These are phyloP conservation scores for barrel medic (Medicago truncatula) DNA, from an alignment of 306 rosid species.

Conservation along the genomic window DNA sequence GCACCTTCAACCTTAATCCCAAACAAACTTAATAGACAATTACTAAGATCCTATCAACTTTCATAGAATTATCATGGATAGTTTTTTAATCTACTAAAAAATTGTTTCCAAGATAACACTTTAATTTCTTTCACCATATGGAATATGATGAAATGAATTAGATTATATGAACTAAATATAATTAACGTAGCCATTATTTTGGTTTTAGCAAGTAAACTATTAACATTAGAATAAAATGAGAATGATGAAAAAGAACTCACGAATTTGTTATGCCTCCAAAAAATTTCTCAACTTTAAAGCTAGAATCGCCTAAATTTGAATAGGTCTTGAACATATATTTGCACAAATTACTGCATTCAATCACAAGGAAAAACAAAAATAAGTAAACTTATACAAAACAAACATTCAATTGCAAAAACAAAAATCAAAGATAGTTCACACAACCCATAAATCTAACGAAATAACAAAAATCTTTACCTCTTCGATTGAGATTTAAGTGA, in stretches of 20 bases:
- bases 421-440: not conserved
- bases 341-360: constrained; percentile 64
- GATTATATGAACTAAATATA: not conserved
- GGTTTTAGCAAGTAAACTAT: not conserved
- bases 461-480: too few species aligned
- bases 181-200: not conserved
- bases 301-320: constrained; percentile 71
- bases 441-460: not conserved
- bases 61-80: too few species aligned
- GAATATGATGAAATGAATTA: too few species aligned
- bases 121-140: too few species aligned
- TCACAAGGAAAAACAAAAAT: constrained; percentile 4
- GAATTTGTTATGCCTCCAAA: constrained; percentile 94
- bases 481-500: too few species aligned
- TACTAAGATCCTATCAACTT: too few species aligned
- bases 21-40: too few species aligned
- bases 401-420: not conserved
- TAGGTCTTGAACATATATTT: constrained; percentile 81
- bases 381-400: not conserved
- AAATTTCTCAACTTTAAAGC: constrained; percentile 72
- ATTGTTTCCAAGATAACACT: too few species aligned
- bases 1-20: too few species aligned
- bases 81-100: too few species aligned
- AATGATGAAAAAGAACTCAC: constrained; percentile 51
- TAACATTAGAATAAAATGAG: not conserved